phyloP scores from a whole-genome alignment of 2,329 filamentous ascomycete species.

The Colletotrichum karsti region DNA sequence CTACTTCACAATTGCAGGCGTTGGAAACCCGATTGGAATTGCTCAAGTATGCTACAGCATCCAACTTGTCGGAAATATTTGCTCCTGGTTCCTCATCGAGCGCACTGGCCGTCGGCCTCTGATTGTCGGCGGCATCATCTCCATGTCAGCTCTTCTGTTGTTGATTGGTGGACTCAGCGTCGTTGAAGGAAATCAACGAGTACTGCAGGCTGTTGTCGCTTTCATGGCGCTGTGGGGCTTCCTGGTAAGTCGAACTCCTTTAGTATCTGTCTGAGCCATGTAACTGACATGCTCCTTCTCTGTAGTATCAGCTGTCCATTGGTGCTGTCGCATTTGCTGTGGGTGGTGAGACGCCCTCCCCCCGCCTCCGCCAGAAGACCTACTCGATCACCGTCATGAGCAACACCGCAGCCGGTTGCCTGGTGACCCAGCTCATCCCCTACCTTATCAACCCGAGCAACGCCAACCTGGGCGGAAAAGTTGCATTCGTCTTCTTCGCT shows the following conservation, averaged over 20 bases:
- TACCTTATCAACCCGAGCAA: slow-evolving; percentile 37
- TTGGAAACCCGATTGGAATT: slow-evolving; percentile 46
- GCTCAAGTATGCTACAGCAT: slow-evolving; percentile 50
- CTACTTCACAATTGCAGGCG: slow-evolving; percentile 47
- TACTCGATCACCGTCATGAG: slow-evolving; percentile 21
- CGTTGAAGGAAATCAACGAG: neutral
- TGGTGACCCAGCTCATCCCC: slow-evolving; percentile 31
- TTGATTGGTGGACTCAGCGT: slow-evolving; percentile 45
- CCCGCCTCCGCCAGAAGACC: slow-evolving; percentile 18
- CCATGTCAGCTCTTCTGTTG: neutral
- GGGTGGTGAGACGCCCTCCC: slow-evolving; percentile 7
- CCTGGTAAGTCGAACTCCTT: slow-evolving; percentile 45
- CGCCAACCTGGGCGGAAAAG: slow-evolving; percentile 47
- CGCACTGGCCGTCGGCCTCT: slow-evolving; percentile 44
- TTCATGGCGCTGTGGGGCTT: slow-evolving; percentile 22
- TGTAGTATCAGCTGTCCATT: slow-evolving; percentile 16
- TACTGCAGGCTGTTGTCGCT: neutral
- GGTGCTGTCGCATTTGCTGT: slow-evolving; percentile 13
- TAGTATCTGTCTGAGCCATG: slow-evolving; percentile 65
- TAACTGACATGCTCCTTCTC: slow-evolving; percentile 44
- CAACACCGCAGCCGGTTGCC: neutral
- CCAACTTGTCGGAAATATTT: slow-evolving; percentile 48
- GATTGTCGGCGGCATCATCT: slow-evolving; percentile 41
- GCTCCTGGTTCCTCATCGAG: slow-evolving; percentile 47
- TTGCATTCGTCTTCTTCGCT: slow-evolving; percentile 47